Evolutionary conservation across 1,284 basidiomycete genomes (phyloP).

Genomic region (Microbotryomycetes sp.): DNA sequence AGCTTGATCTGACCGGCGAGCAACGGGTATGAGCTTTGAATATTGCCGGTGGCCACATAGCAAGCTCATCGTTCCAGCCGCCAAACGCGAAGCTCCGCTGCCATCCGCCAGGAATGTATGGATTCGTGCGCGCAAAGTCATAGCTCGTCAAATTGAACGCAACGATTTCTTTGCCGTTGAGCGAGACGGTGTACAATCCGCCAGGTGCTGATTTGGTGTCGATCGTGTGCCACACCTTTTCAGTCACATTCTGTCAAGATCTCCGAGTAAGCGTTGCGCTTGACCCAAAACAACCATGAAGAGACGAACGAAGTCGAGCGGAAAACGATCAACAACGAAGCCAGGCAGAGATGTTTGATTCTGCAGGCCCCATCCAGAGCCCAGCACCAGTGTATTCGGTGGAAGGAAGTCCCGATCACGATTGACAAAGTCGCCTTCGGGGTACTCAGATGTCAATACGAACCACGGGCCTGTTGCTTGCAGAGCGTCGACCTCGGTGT

Average conservation of each 20-base stretch:
- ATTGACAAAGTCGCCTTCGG: conserved; percentile 2
- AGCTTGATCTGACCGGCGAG: conserved; percentile 9
- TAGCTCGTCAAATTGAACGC: conserved; percentile 7
- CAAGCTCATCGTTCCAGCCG: too few relatives aligned
- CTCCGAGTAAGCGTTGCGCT: too few relatives aligned
- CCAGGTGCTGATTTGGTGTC: not conserved
- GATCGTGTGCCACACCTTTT: conserved; percentile 7
- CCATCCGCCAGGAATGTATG: not conserved
- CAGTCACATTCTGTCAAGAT: not conserved
- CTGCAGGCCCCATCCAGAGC: conserved; percentile 2
- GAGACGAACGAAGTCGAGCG: not conserved
- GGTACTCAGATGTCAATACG: not conserved
- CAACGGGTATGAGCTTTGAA: too few relatives aligned
- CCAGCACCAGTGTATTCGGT: conserved; percentile 7
- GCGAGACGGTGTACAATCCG: conserved; percentile 3
- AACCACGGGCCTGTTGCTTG: too few relatives aligned
- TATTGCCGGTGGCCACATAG: too few relatives aligned
- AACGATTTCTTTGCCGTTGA: conserved; percentile 7
- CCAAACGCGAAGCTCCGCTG: conserved; percentile 7
- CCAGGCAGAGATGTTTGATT: conserved; percentile 2
- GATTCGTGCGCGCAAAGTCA: not conserved
- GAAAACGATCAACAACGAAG: not conserved
- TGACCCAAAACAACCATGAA: too few relatives aligned
- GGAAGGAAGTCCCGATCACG: conserved; percentile 3
- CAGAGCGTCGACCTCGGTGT: conserved; percentile 5